Evolutionary conservation across 768 basidiomycete genomes (phyloP), one percentile per base, ranked within the genome.

Genomic region (Amanita jacksonii): DNA sequence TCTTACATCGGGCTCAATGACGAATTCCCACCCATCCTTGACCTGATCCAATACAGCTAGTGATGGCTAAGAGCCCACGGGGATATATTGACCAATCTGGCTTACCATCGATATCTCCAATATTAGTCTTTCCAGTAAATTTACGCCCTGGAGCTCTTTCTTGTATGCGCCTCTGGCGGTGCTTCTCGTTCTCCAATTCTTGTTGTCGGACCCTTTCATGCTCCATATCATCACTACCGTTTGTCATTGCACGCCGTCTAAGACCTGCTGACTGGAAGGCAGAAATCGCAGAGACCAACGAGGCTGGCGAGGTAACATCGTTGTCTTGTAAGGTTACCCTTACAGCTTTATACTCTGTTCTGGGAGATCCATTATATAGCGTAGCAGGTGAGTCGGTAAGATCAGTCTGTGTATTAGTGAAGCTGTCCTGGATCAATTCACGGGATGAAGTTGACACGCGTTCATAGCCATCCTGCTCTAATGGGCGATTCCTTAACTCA

Each of bases 21-120:
- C 81, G 55, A 89, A 83, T 53, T 87, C 85, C 91, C 91, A 96
- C 44, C 85, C 89, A 51, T 86, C 82, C 56, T 76, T 80, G 51
- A 96, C 86, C 60, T 88, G 79, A 51, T 88, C 81, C 49, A 96
- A 63, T 10, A 94, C 74, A 49, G 85, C 89, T 93, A 19, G n/a
- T 16, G 19, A 19, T n/a, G 24, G 20, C 33, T 13, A 32, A 12
- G 16, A 42, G 31, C 16, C 18, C 6, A 33, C n/a, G 31, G 9
- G 8, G 30, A 23, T 28, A 6, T 20, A 32, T 8, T 19, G 16
- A 2, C 35, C n/a, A 41, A n/a, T n/a, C 22, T 16, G 36, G 31
- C 79, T 53, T 60, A 82, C 86, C 85, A 58, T 93, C 91, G 52
- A 94, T 87, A 57, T 91, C 88, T 5, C 86, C 89, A 36, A 75